Base-by-base conservation (phyloP, 768 basidiomycete species). In the Gymnopilus junonius region DNA sequence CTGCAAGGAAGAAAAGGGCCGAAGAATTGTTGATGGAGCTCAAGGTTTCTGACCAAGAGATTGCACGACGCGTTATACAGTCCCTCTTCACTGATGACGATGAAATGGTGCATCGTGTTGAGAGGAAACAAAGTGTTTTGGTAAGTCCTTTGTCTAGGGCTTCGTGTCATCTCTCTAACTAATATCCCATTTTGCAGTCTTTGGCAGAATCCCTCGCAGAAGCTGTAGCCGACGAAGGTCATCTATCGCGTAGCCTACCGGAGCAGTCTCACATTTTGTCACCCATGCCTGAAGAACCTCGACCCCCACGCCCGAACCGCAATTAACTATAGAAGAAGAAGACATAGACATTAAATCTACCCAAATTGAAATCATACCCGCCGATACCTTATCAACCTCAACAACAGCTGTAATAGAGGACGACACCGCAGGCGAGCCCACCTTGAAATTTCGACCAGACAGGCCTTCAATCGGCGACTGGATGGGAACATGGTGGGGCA, bases 401-500 rank as follows among this genome's bases (percentile, higher is more conserved):
- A 55, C 27, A 43, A n/a, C 37, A 11, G n/a, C n/a, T n/a, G n/a
- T n/a, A n/a, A 39, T 21, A 21, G 69, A 68, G 2, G 66, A 66
- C 11, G 65, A 68, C 6, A 34, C 48, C 4, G 34, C 59, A 40
- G 62, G 64, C 25, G 69, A 73, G 37, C 64, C 67, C 15, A 72
- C 71, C 0, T 58, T 73, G 31, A 76, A 73, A 63, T 45, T 60
- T 20, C 73, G 71, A 14, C 75, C 67, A 55, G 89, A 91, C 50
- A 84, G 85, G 14, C 81, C 85, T 14, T 75, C 79, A 0, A 79
- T 91, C 50, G 86, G 88, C 20, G 88, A 90, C 51, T 93, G 92
- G 92, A 85, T 93, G 82, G 90, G 91, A 0, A 86, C 84, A 0
- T 91, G 86, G 87, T 88, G 90, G 82, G 79, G 77, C 17, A 88